Percentiles rank a stretch among this genome's conserved stretches.
phyloP scores from a whole-genome alignment of 495 filamentous ascomycete genomes.

The Hyphodiscus hymeniophilus region DNA sequence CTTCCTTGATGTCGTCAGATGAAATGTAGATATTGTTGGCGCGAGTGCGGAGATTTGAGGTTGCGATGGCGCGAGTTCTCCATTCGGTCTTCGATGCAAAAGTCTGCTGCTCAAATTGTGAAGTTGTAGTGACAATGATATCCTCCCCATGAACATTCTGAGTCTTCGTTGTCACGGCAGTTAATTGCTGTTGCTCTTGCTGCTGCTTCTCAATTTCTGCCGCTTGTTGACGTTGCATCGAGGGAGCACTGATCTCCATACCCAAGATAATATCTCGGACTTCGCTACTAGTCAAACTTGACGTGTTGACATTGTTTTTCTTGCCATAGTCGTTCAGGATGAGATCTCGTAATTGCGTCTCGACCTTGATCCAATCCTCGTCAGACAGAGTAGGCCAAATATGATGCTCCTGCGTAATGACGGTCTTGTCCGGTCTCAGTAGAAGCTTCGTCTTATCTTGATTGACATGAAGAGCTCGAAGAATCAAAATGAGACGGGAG shows the following conservation, averaged over 20 bases:
- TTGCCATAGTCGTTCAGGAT: conserved; percentile 99
- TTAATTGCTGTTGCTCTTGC: conserved; percentile 91
- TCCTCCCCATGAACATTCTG: conserved; percentile 97
- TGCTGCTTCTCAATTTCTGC: conserved; percentile 99
- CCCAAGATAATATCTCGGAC: conserved; percentile 98
- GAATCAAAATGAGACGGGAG: conserved; percentile 89
- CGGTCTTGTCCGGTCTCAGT: conserved; percentile 93
- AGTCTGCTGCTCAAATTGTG: conserved; percentile 91
- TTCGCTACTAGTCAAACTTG: conserved; percentile 91
- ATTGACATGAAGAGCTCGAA: conserved; percentile 94
- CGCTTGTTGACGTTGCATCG: conserved; percentile 96
- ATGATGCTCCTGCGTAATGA: conserved; percentile 97
- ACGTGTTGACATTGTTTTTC: conserved; percentile 99
- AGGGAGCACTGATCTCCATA: conserved; percentile 99
- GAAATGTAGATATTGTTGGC: conserved; percentile 99
- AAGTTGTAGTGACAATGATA: conserved; percentile 96
- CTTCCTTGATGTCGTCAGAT: conserved; percentile 76
- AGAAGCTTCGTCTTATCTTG: conserved; percentile 98
- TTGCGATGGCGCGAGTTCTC: conserved; percentile 94
- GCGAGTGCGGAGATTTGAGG: conserved; percentile 88
- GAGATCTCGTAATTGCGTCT: conserved; percentile 89
- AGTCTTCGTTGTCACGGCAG: conserved; percentile 95
- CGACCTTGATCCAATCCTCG: conserved; percentile 98
- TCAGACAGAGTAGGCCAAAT: conserved; percentile 95
- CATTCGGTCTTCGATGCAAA: conserved; percentile 99